Conservation (phyloP, 2,329 filamentous ascomycete genomes). For the Blumeria hordei region DNA sequence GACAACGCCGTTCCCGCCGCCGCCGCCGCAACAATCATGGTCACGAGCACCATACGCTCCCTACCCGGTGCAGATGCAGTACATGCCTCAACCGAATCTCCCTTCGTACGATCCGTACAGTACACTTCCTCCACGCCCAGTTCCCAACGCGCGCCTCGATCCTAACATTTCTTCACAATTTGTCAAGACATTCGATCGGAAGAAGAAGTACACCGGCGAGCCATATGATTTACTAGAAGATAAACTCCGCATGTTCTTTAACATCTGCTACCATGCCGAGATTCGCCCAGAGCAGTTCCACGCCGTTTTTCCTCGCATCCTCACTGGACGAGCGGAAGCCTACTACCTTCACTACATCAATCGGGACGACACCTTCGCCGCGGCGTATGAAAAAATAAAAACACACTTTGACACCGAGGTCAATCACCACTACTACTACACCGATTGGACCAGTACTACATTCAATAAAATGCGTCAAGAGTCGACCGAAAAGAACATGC, state of each 20-base stretch:
- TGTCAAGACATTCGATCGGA: not conserved
- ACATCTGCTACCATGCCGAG: not conserved
- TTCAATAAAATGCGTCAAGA: not conserved
- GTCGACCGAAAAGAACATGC: not conserved
- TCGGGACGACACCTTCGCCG: not conserved
- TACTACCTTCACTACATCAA: not conserved
- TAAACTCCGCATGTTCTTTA: not conserved
- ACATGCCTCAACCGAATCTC: not conserved
- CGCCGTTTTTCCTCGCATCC: not conserved
- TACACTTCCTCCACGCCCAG: not conserved
- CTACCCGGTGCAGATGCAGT: not conserved
- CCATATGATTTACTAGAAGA: not conserved
- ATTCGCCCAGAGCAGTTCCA: not conserved
- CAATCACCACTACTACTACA: not conserved
- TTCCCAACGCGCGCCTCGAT: not conserved
- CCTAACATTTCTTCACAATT: not conserved
- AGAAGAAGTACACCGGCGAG: not conserved
- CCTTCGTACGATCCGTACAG: not conserved
- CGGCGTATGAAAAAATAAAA: not conserved
- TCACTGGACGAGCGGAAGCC: not conserved
- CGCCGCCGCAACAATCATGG: no score
- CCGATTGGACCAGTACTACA: not conserved
- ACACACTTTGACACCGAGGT: not conserved
- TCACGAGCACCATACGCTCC: not conserved
- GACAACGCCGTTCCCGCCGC: no score